phyloP scores from a whole-genome alignment of 192 early-diverging fungal species.

The Coemansia sp. region DNA sequence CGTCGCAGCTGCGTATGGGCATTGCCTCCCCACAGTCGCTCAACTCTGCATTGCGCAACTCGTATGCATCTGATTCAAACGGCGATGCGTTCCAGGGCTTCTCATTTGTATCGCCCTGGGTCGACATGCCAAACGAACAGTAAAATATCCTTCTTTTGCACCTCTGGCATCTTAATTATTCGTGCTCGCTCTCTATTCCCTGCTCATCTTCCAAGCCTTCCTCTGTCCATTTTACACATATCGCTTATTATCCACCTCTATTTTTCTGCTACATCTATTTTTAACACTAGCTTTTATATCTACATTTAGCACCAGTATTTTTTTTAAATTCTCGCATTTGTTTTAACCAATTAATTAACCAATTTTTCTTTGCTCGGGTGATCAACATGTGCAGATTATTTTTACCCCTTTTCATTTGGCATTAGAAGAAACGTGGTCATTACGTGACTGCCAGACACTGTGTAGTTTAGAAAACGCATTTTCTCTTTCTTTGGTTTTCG shows the following conservation, averaged over 20 bases:
- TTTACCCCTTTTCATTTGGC: not conserved
- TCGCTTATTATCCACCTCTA: not conserved
- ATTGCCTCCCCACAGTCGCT: conserved; percentile 26
- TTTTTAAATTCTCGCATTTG: too few relatives aligned
- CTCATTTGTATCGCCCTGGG: conserved; percentile 53
- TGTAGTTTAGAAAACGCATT: not conserved
- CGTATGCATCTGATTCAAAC: conserved; percentile 12
- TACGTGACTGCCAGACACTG: not conserved
- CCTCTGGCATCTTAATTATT: not conserved
- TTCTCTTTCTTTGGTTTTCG: not conserved
- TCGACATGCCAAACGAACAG: conserved; percentile 31
- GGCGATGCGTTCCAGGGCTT: conserved; percentile 53
- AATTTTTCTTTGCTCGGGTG: not conserved
- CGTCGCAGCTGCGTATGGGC: conserved; percentile 8
- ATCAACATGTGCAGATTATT: conserved; percentile 1
- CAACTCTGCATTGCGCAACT: conserved; percentile 13
- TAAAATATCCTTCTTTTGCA: conserved; percentile 4
- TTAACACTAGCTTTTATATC: not conserved
- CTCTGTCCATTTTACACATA: not conserved
- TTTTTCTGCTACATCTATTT: conserved; percentile 1
- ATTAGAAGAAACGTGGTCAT: not conserved
- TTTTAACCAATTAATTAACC: not conserved
- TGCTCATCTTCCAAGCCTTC: not conserved
- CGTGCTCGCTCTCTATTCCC: not conserved
- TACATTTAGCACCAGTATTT: not conserved